These are phyloP conservation scores for Suillus luteus DNA, from an alignment of 768 basidiomycete species.

Conservation along the genomic window DNA sequence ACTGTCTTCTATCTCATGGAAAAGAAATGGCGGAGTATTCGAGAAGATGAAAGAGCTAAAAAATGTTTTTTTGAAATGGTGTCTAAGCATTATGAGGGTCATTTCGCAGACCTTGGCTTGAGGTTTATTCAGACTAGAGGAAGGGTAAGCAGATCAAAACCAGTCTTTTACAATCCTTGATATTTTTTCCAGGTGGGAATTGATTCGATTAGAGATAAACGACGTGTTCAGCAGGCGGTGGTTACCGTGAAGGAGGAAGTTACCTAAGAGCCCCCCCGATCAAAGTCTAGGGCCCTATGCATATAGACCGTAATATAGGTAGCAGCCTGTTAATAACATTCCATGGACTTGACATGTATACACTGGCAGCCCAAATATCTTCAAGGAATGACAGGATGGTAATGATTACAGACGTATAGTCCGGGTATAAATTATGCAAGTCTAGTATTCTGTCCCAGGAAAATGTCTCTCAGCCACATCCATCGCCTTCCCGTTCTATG, in stretches of 20 bases:
- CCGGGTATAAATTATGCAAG: neutral
- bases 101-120: slow-evolving; percentile 26
- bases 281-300: neutral
- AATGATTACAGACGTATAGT: slow-evolving; percentile 3
- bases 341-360: neutral
- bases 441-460: slow-evolving; percentile 8
- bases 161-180: neutral
- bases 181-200: slow-evolving; percentile 19
- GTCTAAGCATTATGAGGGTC: slow-evolving; percentile 27
- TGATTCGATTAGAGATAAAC: slow-evolving; percentile 10
- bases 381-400: neutral
- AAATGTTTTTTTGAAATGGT: slow-evolving; percentile 29
- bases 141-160: slow-evolving; percentile 18
- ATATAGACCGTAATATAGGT: neutral
- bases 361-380: neutral
- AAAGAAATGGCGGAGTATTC: slow-evolving; percentile 40
- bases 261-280: neutral
- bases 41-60: slow-evolving; percentile 30
- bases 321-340: neutral
- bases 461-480: slow-evolving; percentile 30
- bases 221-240: neutral
- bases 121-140: slow-evolving; percentile 19
- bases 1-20: slow-evolving; percentile 26
- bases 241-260: slow-evolving; percentile 1
- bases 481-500: slow-evolving; percentile 24